phyloP scores from a whole-genome alignment of 768 basidiomycete genomes.

The Lactifluus rugatus region DNA sequence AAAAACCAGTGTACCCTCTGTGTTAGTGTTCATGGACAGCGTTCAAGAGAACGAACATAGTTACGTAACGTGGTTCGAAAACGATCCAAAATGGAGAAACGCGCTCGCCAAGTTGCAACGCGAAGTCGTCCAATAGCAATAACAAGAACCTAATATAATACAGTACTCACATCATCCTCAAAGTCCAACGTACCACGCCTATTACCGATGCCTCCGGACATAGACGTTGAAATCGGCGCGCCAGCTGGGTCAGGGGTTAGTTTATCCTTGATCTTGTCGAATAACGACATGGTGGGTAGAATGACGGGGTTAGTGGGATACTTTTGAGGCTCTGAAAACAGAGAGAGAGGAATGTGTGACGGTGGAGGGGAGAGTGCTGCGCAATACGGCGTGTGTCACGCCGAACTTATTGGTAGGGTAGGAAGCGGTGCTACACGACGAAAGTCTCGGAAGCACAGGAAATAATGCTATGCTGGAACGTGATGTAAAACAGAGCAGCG shows the following conservation, averaged over 20 bases:
- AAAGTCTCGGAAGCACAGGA: not conserved
- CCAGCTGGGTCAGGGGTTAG: slow-evolving; percentile 37
- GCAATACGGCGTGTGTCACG: not conserved
- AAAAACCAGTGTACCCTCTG: slow-evolving; percentile 44
- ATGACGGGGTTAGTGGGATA: not conserved
- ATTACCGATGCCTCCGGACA: slow-evolving; percentile 48
- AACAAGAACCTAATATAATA: slow-evolving; percentile 26
- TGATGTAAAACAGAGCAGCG: not conserved
- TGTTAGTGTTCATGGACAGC: slow-evolving; percentile 21
- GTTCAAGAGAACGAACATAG: slow-evolving; percentile 8
- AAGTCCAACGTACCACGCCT: slow-evolving; percentile 48
- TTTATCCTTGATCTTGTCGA: slow-evolving; percentile 48
- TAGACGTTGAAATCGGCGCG: slow-evolving; percentile 28
- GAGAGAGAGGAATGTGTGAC: not conserved
- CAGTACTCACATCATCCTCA: slow-evolving; percentile 60
- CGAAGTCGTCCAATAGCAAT: too few species aligned
- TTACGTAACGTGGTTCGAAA: slow-evolving; percentile 18
- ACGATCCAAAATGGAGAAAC: not conserved
- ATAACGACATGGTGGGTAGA: slow-evolving; percentile 37
- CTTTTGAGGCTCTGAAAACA: too few species aligned
- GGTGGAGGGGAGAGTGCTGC: not conserved
- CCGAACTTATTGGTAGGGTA: not conserved
- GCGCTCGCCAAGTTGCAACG: not conserved
- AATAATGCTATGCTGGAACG: not conserved
- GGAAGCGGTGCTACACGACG: not conserved